Evolutionary conservation across 257 asterid genomes (phyloP).

Genomic region (Ocimum tenuiflorum): DNA sequence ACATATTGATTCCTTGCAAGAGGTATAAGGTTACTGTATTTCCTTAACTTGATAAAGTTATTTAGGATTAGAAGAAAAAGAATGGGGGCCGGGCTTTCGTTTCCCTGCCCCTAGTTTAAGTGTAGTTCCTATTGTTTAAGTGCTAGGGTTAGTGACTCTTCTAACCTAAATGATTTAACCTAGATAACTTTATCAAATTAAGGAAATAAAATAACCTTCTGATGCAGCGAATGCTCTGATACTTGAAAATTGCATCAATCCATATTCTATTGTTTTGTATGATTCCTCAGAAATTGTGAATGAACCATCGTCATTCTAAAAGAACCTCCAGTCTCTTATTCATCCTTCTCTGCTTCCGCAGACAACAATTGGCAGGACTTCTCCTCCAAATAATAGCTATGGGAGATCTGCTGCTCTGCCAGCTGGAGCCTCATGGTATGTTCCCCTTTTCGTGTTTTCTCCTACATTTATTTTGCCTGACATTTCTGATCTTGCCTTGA

Average conservation of each 20-base stretch:
- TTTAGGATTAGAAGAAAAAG: too few relatives aligned
- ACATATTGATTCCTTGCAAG: too few relatives aligned
- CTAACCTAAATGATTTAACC: too few relatives aligned
- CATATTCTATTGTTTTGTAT: neutral
- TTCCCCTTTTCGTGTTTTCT: conserved; percentile 4
- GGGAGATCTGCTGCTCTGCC: conserved; percentile 89
- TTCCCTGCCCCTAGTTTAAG: too few relatives aligned
- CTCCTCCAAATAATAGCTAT: conserved; percentile 78
- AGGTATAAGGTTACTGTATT: too few relatives aligned
- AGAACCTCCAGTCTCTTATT: neutral
- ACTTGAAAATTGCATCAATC: conserved; percentile 1
- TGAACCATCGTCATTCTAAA: neutral
- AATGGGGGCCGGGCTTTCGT: too few relatives aligned
- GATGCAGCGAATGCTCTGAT: conserved; percentile 8
- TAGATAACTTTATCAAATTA: too few relatives aligned
- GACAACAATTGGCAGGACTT: conserved; percentile 24
- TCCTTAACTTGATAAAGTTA: too few relatives aligned
- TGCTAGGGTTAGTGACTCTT: too few relatives aligned
- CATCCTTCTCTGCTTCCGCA: conserved; percentile 22
- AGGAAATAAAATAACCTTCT: neutral
- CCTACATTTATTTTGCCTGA: neutral
- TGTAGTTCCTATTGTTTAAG: too few relatives aligned
- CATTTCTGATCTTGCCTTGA: conserved; percentile 23
- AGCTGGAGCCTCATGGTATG: conserved; percentile 89
- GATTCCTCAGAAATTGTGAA: conserved; percentile 2